Base-by-base conservation (phyloP, 768 basidiomycete genomes). In the Boletus edulis region DNA sequence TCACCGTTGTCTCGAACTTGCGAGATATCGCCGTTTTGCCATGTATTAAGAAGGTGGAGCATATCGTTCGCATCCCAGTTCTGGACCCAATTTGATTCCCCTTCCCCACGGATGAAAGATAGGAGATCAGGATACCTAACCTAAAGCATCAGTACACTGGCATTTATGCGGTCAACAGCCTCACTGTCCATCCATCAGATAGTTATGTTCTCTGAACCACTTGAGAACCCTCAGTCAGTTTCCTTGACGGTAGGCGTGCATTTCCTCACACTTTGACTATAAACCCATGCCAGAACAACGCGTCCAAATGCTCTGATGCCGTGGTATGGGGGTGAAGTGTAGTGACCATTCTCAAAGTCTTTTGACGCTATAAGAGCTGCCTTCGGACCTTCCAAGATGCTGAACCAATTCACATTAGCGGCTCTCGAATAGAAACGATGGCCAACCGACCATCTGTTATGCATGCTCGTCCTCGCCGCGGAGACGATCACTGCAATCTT, bases 181-280 rank as follows among this genome's bases (percentile, higher is more conserved):
- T 59, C 59, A 78, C 74, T 64, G 59, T 44, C 80, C 81, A 45
- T 58, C 63, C 60, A 72, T 58, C 39, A 77, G 69, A 65, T 81
- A 75, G 5, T 65, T 59, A 49, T 79, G 70, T 52, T 81, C 65
- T 46, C 80, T 72, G 69, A 75, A 84, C 81, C 81, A 83, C 82
- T 84, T 54, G 27, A 18, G 3, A 49, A 2, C 32, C 15, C 8
- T 46, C 0, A 37, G 37, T 58, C 8, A 45, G 27, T 4, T 18
- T 43, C 93, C 71, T 95, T 91, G 54, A 94, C 75, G 17, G 92
- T 91, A 50, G 91, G 80, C n/a, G 91, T 90, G 54, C 86, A 85
- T 92, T 75, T 45, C 63, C 74, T 38, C 49, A 81, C 81, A 35
- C 79, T 71, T 59, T 82, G 79, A 10, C 81, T 77, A 56, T 78